These are phyloP conservation scores for Allantophomopsis cytisporea DNA, from an alignment of 2,329 filamentous ascomycete species.

Conservation along the genomic window DNA sequence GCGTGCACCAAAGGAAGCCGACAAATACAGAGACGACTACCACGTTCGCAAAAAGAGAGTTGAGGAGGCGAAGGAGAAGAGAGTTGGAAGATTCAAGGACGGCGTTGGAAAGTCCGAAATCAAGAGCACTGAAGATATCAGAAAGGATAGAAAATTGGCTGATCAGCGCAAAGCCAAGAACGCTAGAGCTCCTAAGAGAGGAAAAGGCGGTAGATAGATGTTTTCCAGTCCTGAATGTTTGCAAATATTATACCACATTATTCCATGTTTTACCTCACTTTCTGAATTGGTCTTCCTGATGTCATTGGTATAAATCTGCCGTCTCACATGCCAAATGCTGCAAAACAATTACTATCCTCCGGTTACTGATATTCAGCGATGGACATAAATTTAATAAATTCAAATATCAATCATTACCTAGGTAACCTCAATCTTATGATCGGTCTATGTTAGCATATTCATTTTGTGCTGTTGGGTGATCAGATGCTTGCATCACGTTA, in stretches of 20 bases:
- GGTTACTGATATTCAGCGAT: too few species aligned
- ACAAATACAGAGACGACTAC: conserved; percentile 86
- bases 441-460: too few species aligned
- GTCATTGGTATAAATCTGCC: too few species aligned
- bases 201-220: conserved; percentile 3
- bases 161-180: conserved; percentile 79
- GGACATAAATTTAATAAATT: too few species aligned
- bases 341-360: too few species aligned
- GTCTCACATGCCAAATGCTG: too few species aligned
- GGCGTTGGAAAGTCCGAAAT: conserved; percentile 65
- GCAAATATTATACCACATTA: not conserved
- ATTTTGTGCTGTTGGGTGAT: too few species aligned
- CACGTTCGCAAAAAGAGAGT: conserved; percentile 82
- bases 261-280: too few species aligned
- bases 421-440: too few species aligned
- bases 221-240: not conserved
- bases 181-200: conserved; percentile 60
- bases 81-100: conserved; percentile 60
- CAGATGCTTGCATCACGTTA: too few species aligned
- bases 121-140: conserved; percentile 70
- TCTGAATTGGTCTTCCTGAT: too few species aligned
- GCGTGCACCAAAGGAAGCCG: conserved; percentile 81
- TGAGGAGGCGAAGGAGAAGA: conserved; percentile 74
- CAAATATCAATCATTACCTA: too few species aligned
- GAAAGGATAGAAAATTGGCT: conserved; percentile 65